These are phyloP conservation scores for Cryptosporidium parvum DNA, from an alignment of 169 alveolate species.

Conservation along the genomic window DNA sequence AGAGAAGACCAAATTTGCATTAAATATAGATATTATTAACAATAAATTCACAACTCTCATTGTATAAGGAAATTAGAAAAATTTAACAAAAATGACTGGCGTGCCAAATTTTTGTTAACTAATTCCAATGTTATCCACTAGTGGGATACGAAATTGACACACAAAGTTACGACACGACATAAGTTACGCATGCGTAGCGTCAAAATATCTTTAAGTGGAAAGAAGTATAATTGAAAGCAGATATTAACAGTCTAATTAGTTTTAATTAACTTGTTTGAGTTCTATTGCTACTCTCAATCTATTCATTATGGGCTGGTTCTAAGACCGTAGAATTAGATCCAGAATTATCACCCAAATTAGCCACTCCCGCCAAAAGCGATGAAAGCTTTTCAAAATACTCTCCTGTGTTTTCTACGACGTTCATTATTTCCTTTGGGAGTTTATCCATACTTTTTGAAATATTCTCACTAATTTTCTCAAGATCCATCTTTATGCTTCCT, in stretches of 20 bases:
- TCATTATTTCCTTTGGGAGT: neutral
- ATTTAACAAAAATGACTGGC: neutral
- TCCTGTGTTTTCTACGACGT: neutral
- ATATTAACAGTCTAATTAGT: neutral
- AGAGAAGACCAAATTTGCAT: slow-evolving; percentile 21
- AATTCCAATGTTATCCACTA: slow-evolving; percentile 36
- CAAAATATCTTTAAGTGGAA: slow-evolving; percentile 64
- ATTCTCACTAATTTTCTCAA: neutral
- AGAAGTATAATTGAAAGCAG: neutral
- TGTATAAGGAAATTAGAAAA: neutral
- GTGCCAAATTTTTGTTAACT: neutral
- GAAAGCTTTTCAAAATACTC: neutral
- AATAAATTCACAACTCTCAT: slow-evolving; percentile 20
- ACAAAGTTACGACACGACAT: slow-evolving; percentile 70
- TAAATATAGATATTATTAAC: slow-evolving; percentile 2
- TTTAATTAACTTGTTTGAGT: neutral
- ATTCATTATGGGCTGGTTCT: neutral
- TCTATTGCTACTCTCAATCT: neutral
- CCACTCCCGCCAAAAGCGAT: neutral
- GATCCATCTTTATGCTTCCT: neutral
- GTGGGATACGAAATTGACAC: slow-evolving; percentile 16
- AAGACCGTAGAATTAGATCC: neutral
- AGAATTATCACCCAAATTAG: neutral
- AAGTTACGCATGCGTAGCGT: slow-evolving; percentile 67
- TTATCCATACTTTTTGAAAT: neutral